These are phyloP conservation scores for Salix udensis DNA, from an alignment of 345 rosid species.

Conservation along the genomic window DNA sequence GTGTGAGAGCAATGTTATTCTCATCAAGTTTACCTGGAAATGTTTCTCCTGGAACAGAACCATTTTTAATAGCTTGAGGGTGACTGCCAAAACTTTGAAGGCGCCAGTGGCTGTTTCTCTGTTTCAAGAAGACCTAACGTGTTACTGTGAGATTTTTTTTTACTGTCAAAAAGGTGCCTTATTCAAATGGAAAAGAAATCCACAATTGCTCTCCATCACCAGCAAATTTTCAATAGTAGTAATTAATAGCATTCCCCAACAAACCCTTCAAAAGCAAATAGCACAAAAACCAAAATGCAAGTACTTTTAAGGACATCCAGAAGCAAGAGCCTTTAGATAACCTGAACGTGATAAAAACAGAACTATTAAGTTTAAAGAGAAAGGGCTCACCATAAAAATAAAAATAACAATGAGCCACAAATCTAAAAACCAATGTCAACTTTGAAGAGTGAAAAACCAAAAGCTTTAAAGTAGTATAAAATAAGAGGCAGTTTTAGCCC, in stretches of 20 bases:
- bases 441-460: not conserved
- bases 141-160: conserved; percentile 2
- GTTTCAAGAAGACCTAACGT: conserved; percentile 24
- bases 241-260: not conserved
- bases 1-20: conserved; percentile 30
- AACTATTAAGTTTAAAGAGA: not conserved
- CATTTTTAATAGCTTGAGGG: conserved; percentile 60
- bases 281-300: not conserved
- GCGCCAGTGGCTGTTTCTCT: conserved; percentile 98
- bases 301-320: not conserved
- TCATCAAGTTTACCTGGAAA: conserved; percentile 74
- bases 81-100: conserved; percentile 59
- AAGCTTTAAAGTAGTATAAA: not conserved
- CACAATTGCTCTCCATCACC: not conserved
- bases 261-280: not conserved
- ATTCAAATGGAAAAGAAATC: conserved; percentile 1
- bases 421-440: not conserved
- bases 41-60: conserved; percentile 58
- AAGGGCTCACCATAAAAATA: not conserved
- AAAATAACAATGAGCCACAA: not conserved
- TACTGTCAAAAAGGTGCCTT: not conserved
- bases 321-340: not conserved
- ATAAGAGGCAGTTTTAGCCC: not conserved
- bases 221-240: not conserved
- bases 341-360: not conserved